These are phyloP conservation scores for Periglandula ipomoeae DNA, from an alignment of 2,329 filamentous ascomycete genomes.

Conservation along the genomic window DNA sequence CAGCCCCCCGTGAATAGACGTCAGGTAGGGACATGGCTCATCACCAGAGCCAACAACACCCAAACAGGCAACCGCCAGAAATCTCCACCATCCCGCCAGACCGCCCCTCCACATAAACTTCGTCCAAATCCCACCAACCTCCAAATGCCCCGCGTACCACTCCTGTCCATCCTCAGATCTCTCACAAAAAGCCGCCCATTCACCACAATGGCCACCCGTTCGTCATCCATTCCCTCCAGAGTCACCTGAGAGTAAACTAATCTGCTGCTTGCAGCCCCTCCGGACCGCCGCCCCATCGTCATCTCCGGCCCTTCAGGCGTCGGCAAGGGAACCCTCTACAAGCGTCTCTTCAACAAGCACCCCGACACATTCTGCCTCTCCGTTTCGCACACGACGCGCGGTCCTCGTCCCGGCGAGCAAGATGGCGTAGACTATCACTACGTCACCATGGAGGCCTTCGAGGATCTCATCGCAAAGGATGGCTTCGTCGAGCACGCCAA, in stretches of 20 bases:
- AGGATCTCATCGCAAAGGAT: conserved; percentile 53
- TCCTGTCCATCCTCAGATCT: background rate
- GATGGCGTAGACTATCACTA: conserved; percentile 79
- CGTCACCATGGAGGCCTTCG: conserved; percentile 56
- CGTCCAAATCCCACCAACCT: background rate
- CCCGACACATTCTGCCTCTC: conserved; percentile 44
- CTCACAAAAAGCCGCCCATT: conserved; percentile 3
- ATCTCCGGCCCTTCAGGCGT: conserved; percentile 71
- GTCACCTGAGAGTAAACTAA: too few relatives aligned
- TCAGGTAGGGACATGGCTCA: too few relatives aligned
- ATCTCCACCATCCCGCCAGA: background rate
- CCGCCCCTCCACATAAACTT: background rate
- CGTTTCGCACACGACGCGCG: conserved; percentile 70
- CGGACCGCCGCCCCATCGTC: conserved; percentile 55
- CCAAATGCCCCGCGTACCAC: conserved; percentile 8
- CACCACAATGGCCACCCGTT: conserved; percentile 16
- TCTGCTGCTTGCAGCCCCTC: too few relatives aligned
- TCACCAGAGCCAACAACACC: background rate
- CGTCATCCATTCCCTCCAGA: background rate
- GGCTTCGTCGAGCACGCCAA: conserved; percentile 81
- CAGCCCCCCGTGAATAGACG: too few relatives aligned
- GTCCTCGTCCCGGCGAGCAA: conserved; percentile 64
- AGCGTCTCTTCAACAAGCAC: conserved; percentile 53
- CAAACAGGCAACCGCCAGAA: background rate
- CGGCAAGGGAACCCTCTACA: conserved; percentile 73